Evolutionary conservation across 169 alveolate genomes (phyloP), one percentile per base, ranked within the genome.

Genomic region (Theileria parva): DNA sequence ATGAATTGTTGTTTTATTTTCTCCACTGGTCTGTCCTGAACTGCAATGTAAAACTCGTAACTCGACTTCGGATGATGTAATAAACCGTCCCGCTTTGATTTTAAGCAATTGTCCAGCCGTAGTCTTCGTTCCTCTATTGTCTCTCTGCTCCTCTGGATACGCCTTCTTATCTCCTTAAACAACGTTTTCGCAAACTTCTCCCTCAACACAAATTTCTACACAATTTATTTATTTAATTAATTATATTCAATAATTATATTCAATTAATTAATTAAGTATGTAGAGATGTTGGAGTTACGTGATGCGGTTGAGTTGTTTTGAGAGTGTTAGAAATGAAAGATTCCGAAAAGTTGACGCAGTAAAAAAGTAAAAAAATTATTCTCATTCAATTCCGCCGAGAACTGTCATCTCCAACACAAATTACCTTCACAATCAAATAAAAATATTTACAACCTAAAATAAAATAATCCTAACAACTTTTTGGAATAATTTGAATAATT

Each of bases 31-130:
- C 44, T 66, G n/a, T 61, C 55, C 28, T 84, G 74, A 19, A 70
- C 15, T 15, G 69, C 70, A 23, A 84, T 17, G 37, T 84, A 84
- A 13, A 77, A 50, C n/a, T 70, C 71, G 30, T 84, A 84, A 55
- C 73, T 57, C 25, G 90, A 75, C 61, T 84, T 84, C 37, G 90
- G 90, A 34, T 28, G 44, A 15, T 39, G 39, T 30, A 84, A 60
- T 34, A 77, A 44, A 7, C 86, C 90, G 51, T 83, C 89, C 1
- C 77, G 77, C 73, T 67, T 66, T 5, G 75, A 63, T 32, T 21
- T 64, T 28, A 75, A 44, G 57, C 23, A 76, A 21, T 72, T 74
- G 11, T 32, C 32, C 0, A 77, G 55, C 30, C 87, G 11, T 60
- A 15, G 66, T 13, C 39, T 67, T 25, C 15, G 13, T 34, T 81